These are phyloP conservation scores for Yueomyces sinensis DNA, from an alignment of 805 yeast species.

Conservation along the genomic window DNA sequence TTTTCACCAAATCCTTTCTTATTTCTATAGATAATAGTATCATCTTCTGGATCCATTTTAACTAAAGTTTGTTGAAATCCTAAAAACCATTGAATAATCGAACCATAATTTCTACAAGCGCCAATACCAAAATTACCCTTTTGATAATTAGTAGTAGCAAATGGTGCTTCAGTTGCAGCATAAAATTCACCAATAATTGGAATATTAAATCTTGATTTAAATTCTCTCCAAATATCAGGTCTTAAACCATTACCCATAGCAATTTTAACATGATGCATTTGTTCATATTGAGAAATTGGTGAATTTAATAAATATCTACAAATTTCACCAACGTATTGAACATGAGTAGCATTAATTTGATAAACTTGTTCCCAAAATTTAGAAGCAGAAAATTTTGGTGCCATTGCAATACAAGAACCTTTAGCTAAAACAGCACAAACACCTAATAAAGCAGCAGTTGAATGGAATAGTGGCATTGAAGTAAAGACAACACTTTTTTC, in stretches of 20 bases:
- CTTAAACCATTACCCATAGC: conserved; percentile 91
- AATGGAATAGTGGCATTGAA: conserved; percentile 92
- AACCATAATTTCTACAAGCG: conserved; percentile 74
- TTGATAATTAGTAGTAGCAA: conserved; percentile 74
- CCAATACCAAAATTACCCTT: conserved; percentile 72
- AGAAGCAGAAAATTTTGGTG: conserved; percentile 70
- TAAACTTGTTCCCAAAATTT: conserved; percentile 85
- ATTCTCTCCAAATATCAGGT: conserved; percentile 74
- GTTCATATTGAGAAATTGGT: conserved; percentile 52
- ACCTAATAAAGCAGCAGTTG: conserved; percentile 85
- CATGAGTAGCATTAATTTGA: conserved; percentile 56
- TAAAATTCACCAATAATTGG: conserved; percentile 78
- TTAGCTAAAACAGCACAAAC: conserved; percentile 50
- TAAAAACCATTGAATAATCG: conserved; percentile 37
- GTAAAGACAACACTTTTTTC: conserved; percentile 53
- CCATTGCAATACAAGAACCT: conserved; percentile 69
- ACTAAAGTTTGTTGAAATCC: conserved; percentile 47
- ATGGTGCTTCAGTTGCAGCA: conserved; percentile 87
- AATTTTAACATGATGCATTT: conserved; percentile 41
- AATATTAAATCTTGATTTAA: conserved; percentile 66
- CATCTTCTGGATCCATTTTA: conserved; percentile 71
- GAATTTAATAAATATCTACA: conserved; percentile 72
- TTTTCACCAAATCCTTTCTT: conserved; percentile 47
- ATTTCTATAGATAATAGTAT: conserved; percentile 56
- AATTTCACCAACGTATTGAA: conserved; percentile 92